Evolutionary conservation across 2,329 filamentous ascomycete species (phyloP), one percentile per base, ranked within the genome.

Genomic region (Cladosporium sp.): DNA sequence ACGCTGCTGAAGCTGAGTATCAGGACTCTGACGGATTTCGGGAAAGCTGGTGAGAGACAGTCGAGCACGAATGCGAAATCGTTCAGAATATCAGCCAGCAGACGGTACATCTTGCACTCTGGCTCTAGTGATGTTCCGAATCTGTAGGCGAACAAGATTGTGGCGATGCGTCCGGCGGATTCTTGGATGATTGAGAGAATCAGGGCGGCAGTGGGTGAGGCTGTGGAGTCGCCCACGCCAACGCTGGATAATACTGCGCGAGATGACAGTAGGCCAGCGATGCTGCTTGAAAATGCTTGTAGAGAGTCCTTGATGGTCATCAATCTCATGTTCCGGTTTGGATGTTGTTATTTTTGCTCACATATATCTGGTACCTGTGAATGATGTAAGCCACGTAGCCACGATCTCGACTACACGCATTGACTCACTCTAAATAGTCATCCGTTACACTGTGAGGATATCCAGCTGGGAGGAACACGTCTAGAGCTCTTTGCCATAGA

Each of bases 71-170:
- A 88, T 12, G 88, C 88, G 7, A 83, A 77, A 65, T 96, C 90
- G 68, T 96, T 96, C 73, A 96, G 86, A 17, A 95, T 73, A 64
- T 96, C 90, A 3, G 90, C 90, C 2, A 91, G 80, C 43, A 95
- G 85, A 13, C 90, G 85, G 69, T 91, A 96, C 68, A 82, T 85
- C 68, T 96, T 96, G 73, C 88, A 92, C 66, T 96, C 90, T 2
- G 89, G 88, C 67, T 95, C 89, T 42, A 96, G 85, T 27, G 87
- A 80, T 40, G 86, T 86, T 32, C 90, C 89, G 52, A 92, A 83
- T 38, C 82, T 79, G 66, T 95, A 85, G 1, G 90, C 91, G 66
- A 96, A 95, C 8, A 88, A 69, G 54, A 96, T 95, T 0, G 90
- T 96, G 1, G 88, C 88, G 20, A 95, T 72, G 6, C 89, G 82